Evolutionary conservation across 2,329 filamentous ascomycete genomes (phyloP).

Genomic region (Remersonia thermophila): DNA sequence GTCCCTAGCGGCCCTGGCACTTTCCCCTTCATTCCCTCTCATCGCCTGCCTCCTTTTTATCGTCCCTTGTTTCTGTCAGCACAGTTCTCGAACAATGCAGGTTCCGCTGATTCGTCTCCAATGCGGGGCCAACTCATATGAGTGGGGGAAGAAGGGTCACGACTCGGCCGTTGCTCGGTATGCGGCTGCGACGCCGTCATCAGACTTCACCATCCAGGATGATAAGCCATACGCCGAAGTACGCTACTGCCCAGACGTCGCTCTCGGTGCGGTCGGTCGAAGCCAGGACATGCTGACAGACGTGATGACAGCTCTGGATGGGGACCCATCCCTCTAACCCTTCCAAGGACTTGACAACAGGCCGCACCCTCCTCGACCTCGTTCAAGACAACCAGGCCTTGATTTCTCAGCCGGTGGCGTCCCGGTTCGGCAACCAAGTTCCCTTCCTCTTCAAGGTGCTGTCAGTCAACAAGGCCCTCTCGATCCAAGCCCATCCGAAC

Average conservation of each 20-base stretch:
- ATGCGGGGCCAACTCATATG: constrained; percentile 94
- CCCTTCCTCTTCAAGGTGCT: constrained; percentile 98
- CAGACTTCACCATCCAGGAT: constrained; percentile 63
- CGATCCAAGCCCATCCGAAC: constrained; percentile 93
- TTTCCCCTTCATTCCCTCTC: no score
- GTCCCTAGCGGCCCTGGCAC: no score
- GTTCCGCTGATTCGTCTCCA: constrained; percentile 75
- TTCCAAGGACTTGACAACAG: constrained; percentile 75
- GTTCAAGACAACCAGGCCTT: constrained; percentile 78
- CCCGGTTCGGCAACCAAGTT: constrained; percentile 68
- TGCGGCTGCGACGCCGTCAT: constrained; percentile 69
- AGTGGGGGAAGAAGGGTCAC: constrained; percentile 91
- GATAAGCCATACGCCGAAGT: constrained; percentile 95
- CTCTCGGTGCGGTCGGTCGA: no score
- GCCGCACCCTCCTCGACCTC: constrained; percentile 75
- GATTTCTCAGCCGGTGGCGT: constrained; percentile 58
- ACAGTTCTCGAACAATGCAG: constrained; percentile 52
- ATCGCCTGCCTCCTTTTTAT: no score
- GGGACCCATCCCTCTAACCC: constrained; percentile 94
- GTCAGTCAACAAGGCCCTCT: constrained; percentile 88
- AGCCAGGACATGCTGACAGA: no score
- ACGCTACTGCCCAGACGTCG: constrained; percentile 15
- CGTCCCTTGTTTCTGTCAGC: no score
- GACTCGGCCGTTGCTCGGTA: constrained; percentile 82
- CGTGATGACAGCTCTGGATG: constrained; percentile 88